phyloP scores from a whole-genome alignment of 73 alveolate species.

The Paramecium sonneborni region DNA sequence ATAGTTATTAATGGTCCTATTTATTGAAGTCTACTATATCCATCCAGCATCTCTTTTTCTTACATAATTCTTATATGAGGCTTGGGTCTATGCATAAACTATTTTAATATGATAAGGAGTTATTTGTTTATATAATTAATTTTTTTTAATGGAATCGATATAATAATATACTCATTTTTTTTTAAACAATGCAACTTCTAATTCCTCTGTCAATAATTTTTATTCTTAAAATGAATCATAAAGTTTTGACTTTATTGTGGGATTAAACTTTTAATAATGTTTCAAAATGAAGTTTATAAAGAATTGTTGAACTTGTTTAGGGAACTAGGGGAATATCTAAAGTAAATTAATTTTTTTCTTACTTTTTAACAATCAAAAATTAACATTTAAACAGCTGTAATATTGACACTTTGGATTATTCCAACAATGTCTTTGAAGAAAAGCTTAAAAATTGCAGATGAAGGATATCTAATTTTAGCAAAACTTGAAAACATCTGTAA shows the following conservation, averaged over 20 bases:
- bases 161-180: too few species aligned
- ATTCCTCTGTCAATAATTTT: neutral
- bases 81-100: constrained; percentile 25
- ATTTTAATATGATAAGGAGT: neutral
- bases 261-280: neutral
- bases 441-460: neutral
- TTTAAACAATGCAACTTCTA: neutral
- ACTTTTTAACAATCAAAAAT: neutral
- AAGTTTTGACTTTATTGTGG: neutral
- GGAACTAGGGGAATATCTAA: neutral
- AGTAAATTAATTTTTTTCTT: neutral
- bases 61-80: constrained; percentile 25
- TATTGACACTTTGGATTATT: neutral
- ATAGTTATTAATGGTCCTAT: constrained; percentile 10
- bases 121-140: neutral
- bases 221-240: neutral
- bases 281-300: neutral
- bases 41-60: constrained; percentile 20
- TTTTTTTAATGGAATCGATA: neutral
- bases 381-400: neutral
- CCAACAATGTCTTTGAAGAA: neutral
- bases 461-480: neutral
- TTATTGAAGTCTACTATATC: neutral
- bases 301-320: neutral
- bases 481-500: constrained; percentile 3